A percentile compares a stretch with the other conserved stretches of the same genome.
phyloP scores from a whole-genome alignment of 257 asterid genomes.

The Orobanche coerulescens region DNA sequence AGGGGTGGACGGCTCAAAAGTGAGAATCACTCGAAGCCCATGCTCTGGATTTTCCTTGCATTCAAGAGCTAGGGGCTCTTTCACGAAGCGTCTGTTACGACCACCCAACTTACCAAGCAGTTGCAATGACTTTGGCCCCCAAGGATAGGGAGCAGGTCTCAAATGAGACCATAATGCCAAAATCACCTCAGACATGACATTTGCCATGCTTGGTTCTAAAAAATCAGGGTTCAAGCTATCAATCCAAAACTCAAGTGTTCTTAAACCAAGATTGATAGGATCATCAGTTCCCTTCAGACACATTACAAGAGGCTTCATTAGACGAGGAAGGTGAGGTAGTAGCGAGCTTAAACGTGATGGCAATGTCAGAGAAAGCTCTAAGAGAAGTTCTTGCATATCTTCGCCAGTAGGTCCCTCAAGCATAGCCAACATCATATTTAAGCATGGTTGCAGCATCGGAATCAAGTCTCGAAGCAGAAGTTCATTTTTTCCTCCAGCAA shows the following conservation, averaged over 20 bases:
- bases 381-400: constrained; percentile 79
- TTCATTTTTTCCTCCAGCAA: constrained; percentile 95
- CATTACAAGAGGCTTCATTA: constrained; percentile 97
- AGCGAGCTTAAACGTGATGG: constrained; percentile 94
- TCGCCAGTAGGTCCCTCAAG: constrained; percentile 97
- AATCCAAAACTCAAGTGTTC: constrained; percentile 99
- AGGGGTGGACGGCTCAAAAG: constrained; percentile 96
- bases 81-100: constrained; percentile 94
- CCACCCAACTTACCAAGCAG: constrained; percentile 99
- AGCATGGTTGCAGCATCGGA: constrained; percentile 80
- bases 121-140: constrained; percentile 93
- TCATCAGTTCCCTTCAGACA: constrained; percentile 95
- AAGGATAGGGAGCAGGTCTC: constrained; percentile 90
- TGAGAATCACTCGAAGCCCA: constrained; percentile 89
- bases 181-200: constrained; percentile 98
- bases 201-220: constrained; percentile 99
- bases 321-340: constrained; percentile 92
- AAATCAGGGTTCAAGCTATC: constrained; percentile 99
- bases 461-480: constrained; percentile 83
- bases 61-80: constrained; percentile 95
- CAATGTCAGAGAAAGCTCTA: constrained; percentile 82
- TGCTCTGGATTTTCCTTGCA: constrained; percentile 99
- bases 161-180: constrained; percentile 96
- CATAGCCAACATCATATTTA: constrained; percentile 84
- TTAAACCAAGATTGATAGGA: constrained; percentile 79